Conservation (phyloP, 2,329 filamentous ascomycete genomes). For the Colletotrichum caudatum region DNA sequence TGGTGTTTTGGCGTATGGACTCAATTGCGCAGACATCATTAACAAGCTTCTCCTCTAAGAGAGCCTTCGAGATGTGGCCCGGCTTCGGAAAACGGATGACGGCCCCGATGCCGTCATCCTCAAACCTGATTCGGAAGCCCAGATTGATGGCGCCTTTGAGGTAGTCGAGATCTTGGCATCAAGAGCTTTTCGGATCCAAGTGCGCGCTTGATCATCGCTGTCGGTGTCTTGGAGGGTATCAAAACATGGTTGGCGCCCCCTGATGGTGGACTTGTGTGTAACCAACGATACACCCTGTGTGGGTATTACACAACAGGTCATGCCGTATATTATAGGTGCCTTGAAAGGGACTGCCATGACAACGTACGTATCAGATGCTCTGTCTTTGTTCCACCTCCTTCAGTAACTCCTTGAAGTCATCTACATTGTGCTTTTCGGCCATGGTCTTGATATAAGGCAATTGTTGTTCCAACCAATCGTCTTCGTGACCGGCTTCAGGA, state of each 20-base stretch:
- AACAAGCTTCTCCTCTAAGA: neutral
- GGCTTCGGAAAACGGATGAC: constrained; percentile 12
- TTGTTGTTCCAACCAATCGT: constrained; percentile 6
- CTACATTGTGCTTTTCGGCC: neutral
- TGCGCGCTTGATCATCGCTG: neutral
- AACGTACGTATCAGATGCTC: neutral
- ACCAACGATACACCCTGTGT: no score
- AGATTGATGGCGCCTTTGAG: no score
- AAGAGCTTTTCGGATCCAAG: neutral
- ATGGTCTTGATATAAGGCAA: constrained; percentile 18
- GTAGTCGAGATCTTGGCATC: neutral
- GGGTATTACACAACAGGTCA: no score
- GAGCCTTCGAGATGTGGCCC: neutral
- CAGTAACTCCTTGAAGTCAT: neutral
- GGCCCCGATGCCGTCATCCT: no score
- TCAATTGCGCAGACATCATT: neutral
- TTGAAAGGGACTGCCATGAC: neutral
- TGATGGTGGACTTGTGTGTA: no score
- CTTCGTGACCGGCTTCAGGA: constrained; percentile 23
- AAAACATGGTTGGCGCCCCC: no score
- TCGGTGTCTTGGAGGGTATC: neutral
- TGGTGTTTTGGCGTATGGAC: neutral
- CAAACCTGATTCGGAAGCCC: neutral
- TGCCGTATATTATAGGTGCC: no score
- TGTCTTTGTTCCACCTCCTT: neutral